phyloP scores from a whole-genome alignment of 2,329 filamentous ascomycete species.

The Exophiala oligosperma region DNA sequence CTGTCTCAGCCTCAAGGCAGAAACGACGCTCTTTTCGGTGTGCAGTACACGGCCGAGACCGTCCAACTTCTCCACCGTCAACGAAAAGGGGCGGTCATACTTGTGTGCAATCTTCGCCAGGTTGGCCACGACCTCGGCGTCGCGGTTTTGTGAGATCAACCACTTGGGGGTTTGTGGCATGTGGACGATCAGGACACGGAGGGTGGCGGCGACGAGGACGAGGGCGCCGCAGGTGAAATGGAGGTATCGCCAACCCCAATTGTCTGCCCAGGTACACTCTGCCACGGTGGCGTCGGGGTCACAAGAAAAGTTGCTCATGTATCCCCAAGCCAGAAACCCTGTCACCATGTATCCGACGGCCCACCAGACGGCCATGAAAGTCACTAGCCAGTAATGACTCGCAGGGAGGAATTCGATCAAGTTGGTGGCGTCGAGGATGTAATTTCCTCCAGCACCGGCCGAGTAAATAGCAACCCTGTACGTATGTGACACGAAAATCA shows the following conservation, averaged over 20 bases:
- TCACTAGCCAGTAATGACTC: constrained; percentile 60
- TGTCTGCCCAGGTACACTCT: constrained; percentile 51
- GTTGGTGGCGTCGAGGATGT: constrained; percentile 44
- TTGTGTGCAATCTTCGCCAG: constrained; percentile 52
- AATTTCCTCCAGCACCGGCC: constrained; percentile 22
- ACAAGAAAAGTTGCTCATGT: constrained; percentile 51
- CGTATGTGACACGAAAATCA: background rate
- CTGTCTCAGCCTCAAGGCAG: constrained; percentile 39
- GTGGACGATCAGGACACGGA: constrained; percentile 55
- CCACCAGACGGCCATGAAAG: constrained; percentile 37
- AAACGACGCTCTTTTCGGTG: constrained; percentile 33
- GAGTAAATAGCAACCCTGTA: constrained; percentile 23
- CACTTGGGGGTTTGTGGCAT: constrained; percentile 60
- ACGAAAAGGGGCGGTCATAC: constrained; percentile 52
- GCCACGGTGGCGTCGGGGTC: constrained; percentile 36
- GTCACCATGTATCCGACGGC: constrained; percentile 23
- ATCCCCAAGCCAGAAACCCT: constrained; percentile 57
- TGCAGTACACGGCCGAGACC: constrained; percentile 41
- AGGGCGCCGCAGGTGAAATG: constrained; percentile 55
- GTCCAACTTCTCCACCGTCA: constrained; percentile 51
- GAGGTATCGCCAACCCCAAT: constrained; percentile 59
- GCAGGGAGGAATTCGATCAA: constrained; percentile 59
- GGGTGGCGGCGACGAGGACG: constrained; percentile 54
- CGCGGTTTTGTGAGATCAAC: constrained; percentile 54
- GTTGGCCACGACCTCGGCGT: constrained; percentile 52